A percentile compares a stretch with the other conserved stretches of the same genome.
Conservation (phyloP, 441 rosid genomes). For the Capsella rubella region DNA sequence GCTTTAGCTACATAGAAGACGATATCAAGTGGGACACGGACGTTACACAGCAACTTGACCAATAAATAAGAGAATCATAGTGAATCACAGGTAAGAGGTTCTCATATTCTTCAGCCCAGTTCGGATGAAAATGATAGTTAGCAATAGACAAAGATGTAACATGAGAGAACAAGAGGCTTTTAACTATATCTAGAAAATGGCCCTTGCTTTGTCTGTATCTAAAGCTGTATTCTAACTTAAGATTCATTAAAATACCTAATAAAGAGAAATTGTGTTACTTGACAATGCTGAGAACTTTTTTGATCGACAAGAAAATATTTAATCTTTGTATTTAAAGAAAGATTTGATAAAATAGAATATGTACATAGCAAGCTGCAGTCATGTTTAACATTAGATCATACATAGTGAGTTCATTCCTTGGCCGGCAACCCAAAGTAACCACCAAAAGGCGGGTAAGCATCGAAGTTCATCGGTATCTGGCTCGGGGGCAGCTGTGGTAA, state of each 20-base stretch:
- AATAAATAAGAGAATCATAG: neutral
- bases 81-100: neutral
- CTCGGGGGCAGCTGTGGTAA: neutral
- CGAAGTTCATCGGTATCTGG: neutral
- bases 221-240: neutral
- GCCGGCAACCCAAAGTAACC: neutral
- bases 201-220: too few species aligned
- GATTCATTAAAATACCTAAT: neutral
- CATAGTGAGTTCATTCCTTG: neutral
- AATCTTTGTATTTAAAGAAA: neutral
- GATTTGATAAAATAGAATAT: neutral
- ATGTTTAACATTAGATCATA: neutral
- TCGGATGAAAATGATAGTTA: conserved; percentile 12
- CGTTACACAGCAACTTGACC: conserved; percentile 19
- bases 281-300: neutral
- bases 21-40: neutral
- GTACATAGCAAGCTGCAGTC: neutral
- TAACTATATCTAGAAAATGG: neutral
- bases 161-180: neutral
- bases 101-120: neutral
- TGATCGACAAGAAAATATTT: neutral
- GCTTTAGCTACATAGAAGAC: conserved; percentile 42
- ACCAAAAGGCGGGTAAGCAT: conserved; percentile 8
- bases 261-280: neutral
- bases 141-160: neutral